A percentile compares a stretch with the other conserved stretches of the same genome.
These are phyloP conservation scores for Lactarius akahatsu DNA, from an alignment of 768 basidiomycete genomes.

Conservation along the genomic window DNA sequence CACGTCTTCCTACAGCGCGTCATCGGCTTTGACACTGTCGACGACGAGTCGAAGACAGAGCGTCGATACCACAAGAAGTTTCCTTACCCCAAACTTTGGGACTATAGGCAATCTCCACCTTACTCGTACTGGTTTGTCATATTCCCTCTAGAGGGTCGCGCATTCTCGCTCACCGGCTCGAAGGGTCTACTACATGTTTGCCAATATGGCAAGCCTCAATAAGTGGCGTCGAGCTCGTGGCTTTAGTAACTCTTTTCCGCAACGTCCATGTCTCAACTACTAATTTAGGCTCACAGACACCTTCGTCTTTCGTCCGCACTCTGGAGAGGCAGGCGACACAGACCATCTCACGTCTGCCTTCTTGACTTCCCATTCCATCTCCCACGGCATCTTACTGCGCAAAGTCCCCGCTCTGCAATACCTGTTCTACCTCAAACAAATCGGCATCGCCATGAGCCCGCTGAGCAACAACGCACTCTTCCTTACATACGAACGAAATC, in stretches of 20 bases:
- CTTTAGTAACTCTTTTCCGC: constrained; percentile 66
- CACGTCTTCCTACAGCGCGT: constrained; percentile 95
- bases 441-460: constrained; percentile 98
- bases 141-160: not conserved
- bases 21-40: constrained; percentile 96
- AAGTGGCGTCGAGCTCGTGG: constrained; percentile 85
- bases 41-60: constrained; percentile 95
- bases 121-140: constrained; percentile 86
- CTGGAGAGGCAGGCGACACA: constrained; percentile 97
- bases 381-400: constrained; percentile 96
- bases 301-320: constrained; percentile 94
- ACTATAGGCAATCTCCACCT: constrained; percentile 85
- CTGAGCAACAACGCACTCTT: constrained; percentile 97
- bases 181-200: constrained; percentile 97
- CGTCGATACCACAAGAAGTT: constrained; percentile 90
- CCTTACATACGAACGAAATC: constrained; percentile 95
- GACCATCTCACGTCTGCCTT: constrained; percentile 97
- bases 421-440: constrained; percentile 96
- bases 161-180: constrained; percentile 17
- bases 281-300: constrained; percentile 58
- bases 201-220: constrained; percentile 93
- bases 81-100: constrained; percentile 89
- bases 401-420: constrained; percentile 98
- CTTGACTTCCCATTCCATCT: constrained; percentile 95
- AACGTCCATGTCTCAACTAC: not conserved